Percentiles rank a stretch among this genome's conserved stretches.
phyloP scores from a whole-genome alignment of 2,329 filamentous ascomycete species.

The Thielaviopsis euricoi region DNA sequence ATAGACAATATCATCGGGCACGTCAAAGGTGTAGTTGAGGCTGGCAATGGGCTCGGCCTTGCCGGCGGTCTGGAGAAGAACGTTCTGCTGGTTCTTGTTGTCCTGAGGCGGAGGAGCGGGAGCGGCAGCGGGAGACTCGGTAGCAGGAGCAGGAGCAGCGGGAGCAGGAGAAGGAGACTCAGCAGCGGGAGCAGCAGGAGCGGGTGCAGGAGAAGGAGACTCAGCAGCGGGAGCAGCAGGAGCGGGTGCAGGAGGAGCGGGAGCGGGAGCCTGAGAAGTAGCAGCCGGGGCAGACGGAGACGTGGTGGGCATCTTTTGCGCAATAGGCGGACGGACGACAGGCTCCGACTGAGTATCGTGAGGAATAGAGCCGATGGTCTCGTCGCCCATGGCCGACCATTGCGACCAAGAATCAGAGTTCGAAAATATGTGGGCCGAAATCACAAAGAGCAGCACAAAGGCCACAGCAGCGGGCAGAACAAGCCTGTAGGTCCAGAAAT shows the following conservation, averaged over 20 bases:
- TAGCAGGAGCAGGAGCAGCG: no score
- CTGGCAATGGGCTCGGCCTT: neutral
- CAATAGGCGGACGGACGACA: slow-evolving; percentile 1
- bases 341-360: slow-evolving; percentile 1
- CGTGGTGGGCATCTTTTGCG: neutral
- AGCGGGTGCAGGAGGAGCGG: neutral
- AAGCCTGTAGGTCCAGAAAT: neutral
- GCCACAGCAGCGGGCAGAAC: slow-evolving; percentile 8
- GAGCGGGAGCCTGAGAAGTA: neutral
- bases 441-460: slow-evolving; percentile 9
- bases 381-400: slow-evolving; percentile 3
- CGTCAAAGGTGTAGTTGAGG: slow-evolving; percentile 9
- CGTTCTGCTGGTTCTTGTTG: neutral
- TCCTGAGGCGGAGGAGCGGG: neutral
- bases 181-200: neutral
- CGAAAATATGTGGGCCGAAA: slow-evolving; percentile 10
- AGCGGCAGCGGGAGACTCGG: neutral
- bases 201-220: neutral
- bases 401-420: slow-evolving; percentile 9
- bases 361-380: neutral
- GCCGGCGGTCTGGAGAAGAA: slow-evolving; percentile 3
- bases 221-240: neutral
- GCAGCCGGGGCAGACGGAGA: neutral
- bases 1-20: slow-evolving; percentile 10
- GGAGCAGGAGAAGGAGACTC: neutral